These are phyloP conservation scores for Posidonia australis DNA, from an alignment of 106 monocot genomes.

Conservation along the genomic window DNA sequence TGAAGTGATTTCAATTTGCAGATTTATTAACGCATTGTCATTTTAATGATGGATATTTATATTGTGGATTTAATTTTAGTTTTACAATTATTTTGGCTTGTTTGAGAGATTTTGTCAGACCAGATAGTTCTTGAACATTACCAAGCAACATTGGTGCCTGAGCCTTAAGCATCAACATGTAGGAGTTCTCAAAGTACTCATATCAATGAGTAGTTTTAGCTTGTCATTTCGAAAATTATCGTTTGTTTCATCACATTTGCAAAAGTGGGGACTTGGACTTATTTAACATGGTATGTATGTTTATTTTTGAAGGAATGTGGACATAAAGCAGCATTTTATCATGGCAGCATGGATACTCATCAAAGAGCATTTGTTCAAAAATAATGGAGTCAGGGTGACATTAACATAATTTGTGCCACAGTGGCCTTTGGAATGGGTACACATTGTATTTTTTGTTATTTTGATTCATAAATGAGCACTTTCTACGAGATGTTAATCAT, in stretches of 20 bases:
- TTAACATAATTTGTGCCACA: constrained; percentile 95
- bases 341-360: constrained; percentile 89
- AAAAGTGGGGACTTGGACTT: background rate
- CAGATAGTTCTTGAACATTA: no score
- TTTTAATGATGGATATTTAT: no score
- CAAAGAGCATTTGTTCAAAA: constrained; percentile 73
- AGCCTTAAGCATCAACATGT: no score
- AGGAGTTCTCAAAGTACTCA: no score
- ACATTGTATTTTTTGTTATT: background rate
- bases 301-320: constrained; percentile 56
- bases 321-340: constrained; percentile 85
- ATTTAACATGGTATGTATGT: background rate
- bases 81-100: no score
- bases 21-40: no score
- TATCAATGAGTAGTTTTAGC: no score
- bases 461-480: background rate
- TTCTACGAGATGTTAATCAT: constrained; percentile 2
- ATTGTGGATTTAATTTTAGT: no score
- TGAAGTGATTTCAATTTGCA: no score
- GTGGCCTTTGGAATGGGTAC: constrained; percentile 99
- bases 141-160: no score
- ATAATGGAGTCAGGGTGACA: constrained; percentile 96
- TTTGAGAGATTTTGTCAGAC: no score
- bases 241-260: background rate
- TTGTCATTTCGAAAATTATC: no score